Percentiles rank a stretch among this genome's conserved stretches.
Evolutionary conservation across 2,329 filamentous ascomycete species (phyloP).

Genomic region (Grosmannia clavigera): DNA sequence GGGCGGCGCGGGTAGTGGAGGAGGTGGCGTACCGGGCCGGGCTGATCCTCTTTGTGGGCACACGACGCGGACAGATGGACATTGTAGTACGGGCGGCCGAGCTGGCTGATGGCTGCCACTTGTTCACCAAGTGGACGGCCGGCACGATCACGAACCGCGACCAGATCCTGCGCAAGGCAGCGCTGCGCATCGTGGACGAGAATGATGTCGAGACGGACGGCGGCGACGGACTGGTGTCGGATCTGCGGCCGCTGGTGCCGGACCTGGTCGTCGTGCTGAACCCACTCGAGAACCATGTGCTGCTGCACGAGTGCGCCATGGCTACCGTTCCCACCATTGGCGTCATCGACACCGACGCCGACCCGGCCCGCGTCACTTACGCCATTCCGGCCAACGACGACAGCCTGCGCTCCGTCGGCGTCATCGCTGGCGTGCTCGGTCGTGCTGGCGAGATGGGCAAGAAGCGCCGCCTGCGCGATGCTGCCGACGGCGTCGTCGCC

Average conservation of each 20-base stretch:
- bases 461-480: conserved; percentile 49
- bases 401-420: conserved; percentile 67
- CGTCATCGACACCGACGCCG: conserved; percentile 83
- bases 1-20: conserved; percentile 83
- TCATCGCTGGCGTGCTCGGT: conserved; percentile 78
- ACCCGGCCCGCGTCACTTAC: conserved; percentile 91
- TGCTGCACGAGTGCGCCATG: conserved; percentile 82
- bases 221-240: not conserved
- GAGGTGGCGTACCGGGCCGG: conserved; percentile 75
- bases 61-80: conserved; percentile 66
- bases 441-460: conserved; percentile 73
- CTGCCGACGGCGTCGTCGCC: conserved; percentile 47
- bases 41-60: conserved; percentile 83
- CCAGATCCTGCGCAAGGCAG: conserved; percentile 63
- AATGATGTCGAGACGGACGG: conserved; percentile 49
- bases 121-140: conserved; percentile 88
- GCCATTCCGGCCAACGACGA: conserved; percentile 96
- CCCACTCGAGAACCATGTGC: conserved; percentile 78
- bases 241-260: conserved; percentile 53
- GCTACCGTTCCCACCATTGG: conserved; percentile 89
- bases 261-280: conserved; percentile 91
- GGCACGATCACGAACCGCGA: conserved; percentile 88
- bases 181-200: conserved; percentile 65
- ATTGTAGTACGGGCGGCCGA: conserved; percentile 71
- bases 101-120: conserved; percentile 66